phyloP scores from a whole-genome alignment of 2,329 filamentous ascomycete genomes.

The Penicillium nordicum region DNA sequence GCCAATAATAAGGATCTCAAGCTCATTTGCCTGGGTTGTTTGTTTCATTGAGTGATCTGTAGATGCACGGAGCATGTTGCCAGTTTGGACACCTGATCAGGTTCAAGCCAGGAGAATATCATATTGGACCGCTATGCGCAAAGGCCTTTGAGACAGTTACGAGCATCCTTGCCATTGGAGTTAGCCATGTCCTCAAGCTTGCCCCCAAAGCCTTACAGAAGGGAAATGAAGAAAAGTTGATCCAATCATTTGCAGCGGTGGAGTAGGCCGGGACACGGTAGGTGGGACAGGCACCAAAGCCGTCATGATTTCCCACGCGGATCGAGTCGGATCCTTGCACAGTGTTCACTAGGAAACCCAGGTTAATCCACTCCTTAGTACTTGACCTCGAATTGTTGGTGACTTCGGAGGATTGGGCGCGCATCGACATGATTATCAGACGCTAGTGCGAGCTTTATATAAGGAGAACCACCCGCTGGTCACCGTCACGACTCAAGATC shows the following conservation, averaged over 20 bases:
- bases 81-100: not conserved
- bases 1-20: constrained; percentile 3
- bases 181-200: not conserved
- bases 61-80: not conserved
- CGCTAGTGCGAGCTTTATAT: constrained; percentile 27
- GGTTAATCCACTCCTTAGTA: constrained; percentile 6
- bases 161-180: not conserved
- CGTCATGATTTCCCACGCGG: constrained; percentile 25
- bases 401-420: constrained; percentile 19
- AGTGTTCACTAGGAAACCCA: constrained; percentile 13
- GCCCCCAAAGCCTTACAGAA: not conserved
- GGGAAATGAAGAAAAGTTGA: constrained; percentile 8
- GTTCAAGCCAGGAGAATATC: not conserved
- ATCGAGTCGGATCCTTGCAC: constrained; percentile 29
- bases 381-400: constrained; percentile 1
- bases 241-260: constrained; percentile 19
- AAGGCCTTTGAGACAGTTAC: not conserved
- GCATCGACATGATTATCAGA: constrained; percentile 24
- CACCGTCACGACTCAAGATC: constrained; percentile 10
- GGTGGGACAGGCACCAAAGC: constrained; percentile 30
- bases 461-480: constrained; percentile 21
- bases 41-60: not conserved
- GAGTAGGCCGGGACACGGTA: constrained; percentile 21
- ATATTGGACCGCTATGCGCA: not conserved
- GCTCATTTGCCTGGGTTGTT: not conserved